phyloP scores from a whole-genome alignment of 495 filamentous ascomycete genomes.

The Opeltia flavorubescens region DNA sequence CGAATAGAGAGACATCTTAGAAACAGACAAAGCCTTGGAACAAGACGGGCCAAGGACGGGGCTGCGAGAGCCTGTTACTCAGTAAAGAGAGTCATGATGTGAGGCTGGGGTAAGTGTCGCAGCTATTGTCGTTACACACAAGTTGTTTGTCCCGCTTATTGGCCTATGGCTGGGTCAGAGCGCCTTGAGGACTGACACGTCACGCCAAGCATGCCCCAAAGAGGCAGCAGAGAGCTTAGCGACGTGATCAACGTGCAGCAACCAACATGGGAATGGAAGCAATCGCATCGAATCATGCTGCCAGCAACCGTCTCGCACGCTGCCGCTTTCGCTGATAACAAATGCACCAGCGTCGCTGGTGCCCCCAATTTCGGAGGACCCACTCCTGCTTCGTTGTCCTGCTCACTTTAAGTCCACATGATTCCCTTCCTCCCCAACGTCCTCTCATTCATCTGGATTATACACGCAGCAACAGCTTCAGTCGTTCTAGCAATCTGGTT shows the following conservation, averaged over 20 bases:
- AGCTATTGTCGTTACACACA: background rate
- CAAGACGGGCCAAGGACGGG: background rate
- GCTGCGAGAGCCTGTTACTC: background rate
- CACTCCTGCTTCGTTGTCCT: conserved; percentile 1
- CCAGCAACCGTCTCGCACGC: no score
- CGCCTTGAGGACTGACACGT: background rate
- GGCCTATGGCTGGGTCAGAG: background rate
- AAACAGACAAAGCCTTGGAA: no score
- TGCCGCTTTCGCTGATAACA: conserved; percentile 2
- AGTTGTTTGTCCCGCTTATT: background rate
- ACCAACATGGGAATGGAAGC: background rate
- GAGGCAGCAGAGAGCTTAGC: background rate
- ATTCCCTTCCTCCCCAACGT: background rate
- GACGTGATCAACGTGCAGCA: conserved; percentile 3
- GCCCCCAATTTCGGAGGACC: background rate
- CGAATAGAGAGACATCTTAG: no score
- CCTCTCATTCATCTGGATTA: background rate
- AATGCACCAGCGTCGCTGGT: background rate
- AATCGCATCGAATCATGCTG: background rate
- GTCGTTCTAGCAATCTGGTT: background rate
- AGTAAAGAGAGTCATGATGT: background rate
- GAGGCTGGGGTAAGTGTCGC: background rate
- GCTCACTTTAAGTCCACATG: background rate
- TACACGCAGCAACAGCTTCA: background rate
- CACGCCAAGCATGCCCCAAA: background rate